These are phyloP conservation scores for Diaporthe citrichinensis DNA, from an alignment of 2,329 filamentous ascomycete genomes.

Conservation along the genomic window DNA sequence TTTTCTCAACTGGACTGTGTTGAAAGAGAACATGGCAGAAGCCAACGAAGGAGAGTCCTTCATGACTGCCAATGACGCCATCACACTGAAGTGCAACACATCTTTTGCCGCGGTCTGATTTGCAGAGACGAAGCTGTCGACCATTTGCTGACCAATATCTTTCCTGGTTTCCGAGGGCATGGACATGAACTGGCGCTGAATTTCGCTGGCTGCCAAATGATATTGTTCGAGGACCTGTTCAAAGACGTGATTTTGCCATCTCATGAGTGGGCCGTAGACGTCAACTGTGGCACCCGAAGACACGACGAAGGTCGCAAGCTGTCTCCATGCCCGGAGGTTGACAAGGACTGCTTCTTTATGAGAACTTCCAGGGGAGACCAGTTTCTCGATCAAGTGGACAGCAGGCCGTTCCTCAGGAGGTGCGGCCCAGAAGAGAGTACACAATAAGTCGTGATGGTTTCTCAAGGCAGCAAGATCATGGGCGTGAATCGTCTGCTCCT, in stretches of 20 bases:
- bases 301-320: conserved; percentile 72
- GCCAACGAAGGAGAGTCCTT: conserved; percentile 60
- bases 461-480: conserved; percentile 74
- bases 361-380: conserved; percentile 71
- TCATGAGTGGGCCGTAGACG: conserved; percentile 63
- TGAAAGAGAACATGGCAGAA: conserved; percentile 64
- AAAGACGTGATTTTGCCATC: conserved; percentile 72
- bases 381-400: conserved; percentile 68
- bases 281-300: conserved; percentile 58
- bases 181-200: conserved; percentile 67
- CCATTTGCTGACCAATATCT: conserved; percentile 59
- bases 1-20: conserved; percentile 64
- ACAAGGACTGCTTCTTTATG: conserved; percentile 78
- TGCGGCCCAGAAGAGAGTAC: conserved; percentile 75
- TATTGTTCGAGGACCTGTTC: conserved; percentile 71
- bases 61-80: conserved; percentile 66
- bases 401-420: conserved; percentile 68
- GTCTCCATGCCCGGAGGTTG: conserved; percentile 74
- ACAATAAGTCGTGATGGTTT: conserved; percentile 79
- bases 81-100: conserved; percentile 63
- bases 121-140: conserved; percentile 63
- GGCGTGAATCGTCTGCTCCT: conserved; percentile 72
- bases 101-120: conserved; percentile 70
- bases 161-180: conserved; percentile 62
- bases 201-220: conserved; percentile 67